Evolutionary conservation across 306 rosid genomes (phyloP), one percentile per base, ranked within the genome.

Genomic region (Quercus aquifolioides): DNA sequence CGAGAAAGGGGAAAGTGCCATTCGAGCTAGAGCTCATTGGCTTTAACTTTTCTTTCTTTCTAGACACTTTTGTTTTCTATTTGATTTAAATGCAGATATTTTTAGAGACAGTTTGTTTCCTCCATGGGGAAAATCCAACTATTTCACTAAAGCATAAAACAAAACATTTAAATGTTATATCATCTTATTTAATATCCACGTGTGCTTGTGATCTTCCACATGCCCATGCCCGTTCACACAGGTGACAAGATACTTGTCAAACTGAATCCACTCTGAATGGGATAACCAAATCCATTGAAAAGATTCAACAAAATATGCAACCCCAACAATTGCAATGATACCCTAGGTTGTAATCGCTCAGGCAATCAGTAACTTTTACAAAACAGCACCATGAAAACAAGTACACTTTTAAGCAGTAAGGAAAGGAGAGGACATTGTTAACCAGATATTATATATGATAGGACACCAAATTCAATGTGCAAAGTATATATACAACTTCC

Each of bases 291-390:
- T 62, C 25, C 21, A 78, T 52, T 78, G 20, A 43, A 28, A 80
- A 64, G 41, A 19, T 28, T 78, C 55, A 71, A 46, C 78, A 57
- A 75, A 46, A 28, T 64, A 56, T 65, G 55, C 76, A 75, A 78
- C 58, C 51, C 49, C 55, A 41, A 11, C 7, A 28, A 63, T 58
- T 77, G 72, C 71, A 65, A 65, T 57, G 20, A 33, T 28, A 69
- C 17, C 26, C 55, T 69, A 35, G 5, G 74, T 69, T 41, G 19
- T 31, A 71, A 56, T 23, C 17, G 17, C 35, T 63, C 71, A 21
- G 74, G 55, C 79, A 63, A 71, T 41, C 23, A 23, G 56, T 26
- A 38, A 71, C 41, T 67, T 41, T 21, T 72, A 68, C 59, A 19
- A 14, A 80, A 30, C 58, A 31, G 5, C 49, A 51, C 52, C 67